These are phyloP conservation scores for Lipomyces yamadae DNA, from an alignment of 805 yeast species.

Conservation along the genomic window DNA sequence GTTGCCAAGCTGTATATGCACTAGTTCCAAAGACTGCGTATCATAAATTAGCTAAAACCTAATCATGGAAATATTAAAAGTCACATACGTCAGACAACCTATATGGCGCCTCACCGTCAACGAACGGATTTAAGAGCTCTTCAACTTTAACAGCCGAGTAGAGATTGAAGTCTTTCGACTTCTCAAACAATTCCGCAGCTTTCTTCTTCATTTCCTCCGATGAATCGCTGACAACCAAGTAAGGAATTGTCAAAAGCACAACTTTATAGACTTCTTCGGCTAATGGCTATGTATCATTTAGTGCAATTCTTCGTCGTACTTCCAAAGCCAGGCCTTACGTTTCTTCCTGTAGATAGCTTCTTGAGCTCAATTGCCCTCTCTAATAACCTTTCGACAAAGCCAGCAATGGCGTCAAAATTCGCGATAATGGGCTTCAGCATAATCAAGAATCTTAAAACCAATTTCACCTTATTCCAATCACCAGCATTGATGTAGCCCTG, in stretches of 20 bases:
- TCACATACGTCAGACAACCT: slow-evolving; percentile 23
- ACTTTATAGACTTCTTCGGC: slow-evolving; percentile 22
- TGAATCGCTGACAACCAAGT: slow-evolving; percentile 22
- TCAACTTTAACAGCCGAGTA: slow-evolving; percentile 14
- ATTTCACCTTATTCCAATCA: slow-evolving; percentile 69
- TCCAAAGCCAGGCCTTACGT: slow-evolving; percentile 4
- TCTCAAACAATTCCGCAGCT: slow-evolving; percentile 15
- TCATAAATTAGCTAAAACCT: background rate
- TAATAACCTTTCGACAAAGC: slow-evolving; percentile 60
- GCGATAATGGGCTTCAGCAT: slow-evolving; percentile 65
- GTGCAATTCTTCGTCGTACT: background rate
- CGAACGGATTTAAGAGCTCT: slow-evolving; percentile 27
- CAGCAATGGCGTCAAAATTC: slow-evolving; percentile 51
- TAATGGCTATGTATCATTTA: background rate
- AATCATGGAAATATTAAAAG: background rate
- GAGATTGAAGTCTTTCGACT: slow-evolving; percentile 14
- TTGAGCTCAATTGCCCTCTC: slow-evolving; percentile 63
- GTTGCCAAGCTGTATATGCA: slow-evolving; percentile 23
- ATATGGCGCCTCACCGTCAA: slow-evolving; percentile 36
- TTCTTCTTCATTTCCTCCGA: slow-evolving; percentile 14
- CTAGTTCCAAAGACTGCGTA: slow-evolving; percentile 20
- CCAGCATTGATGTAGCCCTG: slow-evolving; percentile 58
- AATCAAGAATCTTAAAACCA: slow-evolving; percentile 71
- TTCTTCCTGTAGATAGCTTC: background rate
- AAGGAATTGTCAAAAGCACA: slow-evolving; percentile 27